A percentile compares a stretch with the other conserved stretches of the same genome.
Evolutionary conservation across 768 basidiomycete genomes (phyloP).

Genomic region (Agaricus bisporus): DNA sequence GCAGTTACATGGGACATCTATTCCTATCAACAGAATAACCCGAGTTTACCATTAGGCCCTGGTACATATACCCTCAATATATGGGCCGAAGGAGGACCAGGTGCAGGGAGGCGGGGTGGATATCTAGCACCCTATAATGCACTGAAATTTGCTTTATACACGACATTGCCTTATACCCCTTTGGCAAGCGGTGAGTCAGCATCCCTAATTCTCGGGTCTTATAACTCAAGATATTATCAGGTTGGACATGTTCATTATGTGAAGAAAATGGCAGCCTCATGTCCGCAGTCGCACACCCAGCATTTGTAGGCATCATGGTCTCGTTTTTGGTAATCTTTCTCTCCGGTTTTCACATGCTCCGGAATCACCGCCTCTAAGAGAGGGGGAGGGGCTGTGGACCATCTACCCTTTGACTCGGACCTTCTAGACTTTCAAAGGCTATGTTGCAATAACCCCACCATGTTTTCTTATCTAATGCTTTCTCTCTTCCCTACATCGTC

Average conservation of each 20-base stretch:
- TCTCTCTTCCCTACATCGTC: no score
- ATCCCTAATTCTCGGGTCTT: not conserved
- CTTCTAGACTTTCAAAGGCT: not conserved
- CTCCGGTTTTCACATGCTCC: slow-evolving; percentile 56
- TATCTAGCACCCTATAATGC: slow-evolving; percentile 62
- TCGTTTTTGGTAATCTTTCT: slow-evolving; percentile 59
- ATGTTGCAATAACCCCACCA: not conserved
- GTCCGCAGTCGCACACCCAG: slow-evolving; percentile 41
- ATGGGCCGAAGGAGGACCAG: slow-evolving; percentile 74
- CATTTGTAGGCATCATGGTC: slow-evolving; percentile 45
- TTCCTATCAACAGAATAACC: slow-evolving; percentile 57
- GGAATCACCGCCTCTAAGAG: slow-evolving; percentile 18
- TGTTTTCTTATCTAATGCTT: not conserved
- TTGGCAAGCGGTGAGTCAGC: slow-evolving; percentile 30
- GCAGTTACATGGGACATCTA: slow-evolving; percentile 77
- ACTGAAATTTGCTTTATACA: slow-evolving; percentile 80
- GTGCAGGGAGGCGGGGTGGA: slow-evolving; percentile 52
- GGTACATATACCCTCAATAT: slow-evolving; percentile 76
- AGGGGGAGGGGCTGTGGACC: not conserved
- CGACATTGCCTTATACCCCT: slow-evolving; percentile 66
- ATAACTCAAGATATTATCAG: slow-evolving; percentile 22
- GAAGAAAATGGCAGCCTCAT: slow-evolving; percentile 26
- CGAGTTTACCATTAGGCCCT: slow-evolving; percentile 64
- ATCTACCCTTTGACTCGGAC: not conserved
- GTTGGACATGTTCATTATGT: slow-evolving; percentile 52